A percentile compares a stretch with the other conserved stretches of the same genome.
These are phyloP conservation scores for Pichiaceae sp. DNA, from an alignment of 1,139 yeast genomes.

Conservation along the genomic window DNA sequence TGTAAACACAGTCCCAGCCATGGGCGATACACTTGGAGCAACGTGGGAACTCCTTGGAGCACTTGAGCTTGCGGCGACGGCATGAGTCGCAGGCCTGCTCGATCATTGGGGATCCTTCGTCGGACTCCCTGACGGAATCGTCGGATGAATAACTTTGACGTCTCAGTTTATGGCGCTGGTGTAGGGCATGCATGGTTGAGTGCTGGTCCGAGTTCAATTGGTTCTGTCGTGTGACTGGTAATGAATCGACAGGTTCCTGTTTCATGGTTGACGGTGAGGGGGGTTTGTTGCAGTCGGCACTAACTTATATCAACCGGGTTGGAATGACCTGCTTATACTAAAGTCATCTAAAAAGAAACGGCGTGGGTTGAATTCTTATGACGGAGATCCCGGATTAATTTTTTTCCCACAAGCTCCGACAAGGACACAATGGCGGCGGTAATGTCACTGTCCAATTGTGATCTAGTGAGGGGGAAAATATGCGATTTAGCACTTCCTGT, in stretches of 20 bases:
- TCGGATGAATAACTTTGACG: background rate
- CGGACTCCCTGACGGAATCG: background rate
- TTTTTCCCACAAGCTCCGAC: too few relatives aligned
- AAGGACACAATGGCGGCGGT: too few relatives aligned
- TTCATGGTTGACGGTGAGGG: too few relatives aligned
- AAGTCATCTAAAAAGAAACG: too few relatives aligned
- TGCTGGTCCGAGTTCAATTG: background rate
- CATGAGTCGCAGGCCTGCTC: slow-evolving; percentile 47
- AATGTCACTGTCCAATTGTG: too few relatives aligned
- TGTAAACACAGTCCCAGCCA: slow-evolving; percentile 64
- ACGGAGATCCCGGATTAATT: too few relatives aligned
- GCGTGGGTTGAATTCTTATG: too few relatives aligned
- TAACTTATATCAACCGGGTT: too few relatives aligned
- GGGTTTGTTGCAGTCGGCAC: too few relatives aligned
- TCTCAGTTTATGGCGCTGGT: background rate
- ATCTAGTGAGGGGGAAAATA: too few relatives aligned
- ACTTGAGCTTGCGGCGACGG: slow-evolving; percentile 47
- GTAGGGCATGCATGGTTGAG: background rate
- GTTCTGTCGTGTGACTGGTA: background rate
- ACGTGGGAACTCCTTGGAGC: slow-evolving; percentile 61
- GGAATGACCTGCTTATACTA: too few relatives aligned
- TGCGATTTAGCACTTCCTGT: too few relatives aligned
- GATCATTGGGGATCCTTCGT: slow-evolving; percentile 9
- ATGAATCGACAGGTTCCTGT: background rate
- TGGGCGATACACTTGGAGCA: slow-evolving; percentile 72